Base-by-base conservation (phyloP, 805 yeast genomes). In the Cyberlindnera euphorbiiphila region DNA sequence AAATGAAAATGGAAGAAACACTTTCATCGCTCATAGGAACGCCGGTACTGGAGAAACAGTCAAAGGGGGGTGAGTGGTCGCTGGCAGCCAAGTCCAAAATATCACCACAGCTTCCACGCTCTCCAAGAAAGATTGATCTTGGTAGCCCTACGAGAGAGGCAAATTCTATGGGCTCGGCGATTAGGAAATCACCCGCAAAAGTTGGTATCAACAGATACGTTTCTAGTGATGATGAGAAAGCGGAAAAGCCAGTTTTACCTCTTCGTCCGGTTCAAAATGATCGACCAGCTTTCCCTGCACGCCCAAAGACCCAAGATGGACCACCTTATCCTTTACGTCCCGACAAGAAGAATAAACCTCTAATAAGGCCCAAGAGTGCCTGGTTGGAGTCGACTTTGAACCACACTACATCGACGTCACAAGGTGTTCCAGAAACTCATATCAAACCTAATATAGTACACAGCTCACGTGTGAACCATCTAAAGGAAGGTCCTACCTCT, bases 111-210 rank as follows among this genome's bases (percentile, higher is more conserved):
- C 10, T 38, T 15, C 37, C 41, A 29, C 46, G 37, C 13, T 48
- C 51, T 7, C 51, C 50, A 20, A 35, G 37, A 19, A 38, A 41
- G 13, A 7, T 29, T 4, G 33, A 37, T 9, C 32, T 36, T 9
- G 28, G 21, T 10, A 6, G 34, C 7, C 29, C 34, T 19, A 26
- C 21, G 20, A 15, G 18, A 15, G 15, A 9, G 14, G 5, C 25
- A n/a, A 22, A 20, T 10, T n/a, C 22, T 8, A 11, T 22, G 10
- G 9, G 32, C 1, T 43, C 50, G 2, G 43, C 49, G 6, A 32
- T 50, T 4, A 49, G 37, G 29, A 50, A 38, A 27, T 45, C 55
- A 12, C 54, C 52, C 3, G 47, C 41, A 13, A 52, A 50, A 26
- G 19, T 49, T 3, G 32, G 40, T 28, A 34, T 50, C 18, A 27